Evolutionary conservation across 768 basidiomycete species (phyloP).

Genomic region (Mycena galericulata): DNA sequence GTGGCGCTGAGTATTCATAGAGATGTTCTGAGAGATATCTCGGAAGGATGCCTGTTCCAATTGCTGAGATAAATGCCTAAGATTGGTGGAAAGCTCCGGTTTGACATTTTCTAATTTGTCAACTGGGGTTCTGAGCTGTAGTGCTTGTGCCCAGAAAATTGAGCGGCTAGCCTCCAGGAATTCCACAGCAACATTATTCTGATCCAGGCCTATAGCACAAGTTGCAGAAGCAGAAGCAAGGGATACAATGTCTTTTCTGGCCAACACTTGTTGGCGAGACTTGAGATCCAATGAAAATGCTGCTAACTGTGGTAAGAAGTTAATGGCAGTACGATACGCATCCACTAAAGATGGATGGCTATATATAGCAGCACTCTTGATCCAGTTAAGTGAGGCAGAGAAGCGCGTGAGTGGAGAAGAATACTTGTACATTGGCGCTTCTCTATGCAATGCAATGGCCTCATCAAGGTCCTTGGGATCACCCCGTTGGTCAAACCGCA

Average conservation of each 20-base stretch:
- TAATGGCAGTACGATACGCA: not conserved
- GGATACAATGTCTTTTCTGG: not conserved
- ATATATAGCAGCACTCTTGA: not conserved
- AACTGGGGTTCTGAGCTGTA: not conserved
- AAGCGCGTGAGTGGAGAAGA: not conserved
- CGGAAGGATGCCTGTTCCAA: too few species aligned
- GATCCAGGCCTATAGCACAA: not conserved
- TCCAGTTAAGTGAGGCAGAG: not conserved
- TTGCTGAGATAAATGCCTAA: not conserved
- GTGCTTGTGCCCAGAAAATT: not conserved
- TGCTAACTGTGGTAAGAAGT: not conserved
- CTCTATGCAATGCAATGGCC: not conserved
- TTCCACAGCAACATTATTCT: not conserved
- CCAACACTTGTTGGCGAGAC: not conserved
- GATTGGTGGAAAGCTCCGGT: not conserved
- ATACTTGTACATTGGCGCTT: not conserved
- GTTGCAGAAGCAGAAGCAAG: not conserved
- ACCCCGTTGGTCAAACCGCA: not conserved
- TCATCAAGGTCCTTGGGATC: not conserved
- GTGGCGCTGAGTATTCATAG: not conserved
- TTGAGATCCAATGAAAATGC: not conserved
- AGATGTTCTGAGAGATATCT: not conserved
- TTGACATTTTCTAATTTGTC: not conserved
- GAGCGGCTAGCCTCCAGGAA: too few species aligned
- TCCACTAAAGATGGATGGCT: not conserved